phyloP scores from a whole-genome alignment of 768 basidiomycete species.

The Trametes cubensis region DNA sequence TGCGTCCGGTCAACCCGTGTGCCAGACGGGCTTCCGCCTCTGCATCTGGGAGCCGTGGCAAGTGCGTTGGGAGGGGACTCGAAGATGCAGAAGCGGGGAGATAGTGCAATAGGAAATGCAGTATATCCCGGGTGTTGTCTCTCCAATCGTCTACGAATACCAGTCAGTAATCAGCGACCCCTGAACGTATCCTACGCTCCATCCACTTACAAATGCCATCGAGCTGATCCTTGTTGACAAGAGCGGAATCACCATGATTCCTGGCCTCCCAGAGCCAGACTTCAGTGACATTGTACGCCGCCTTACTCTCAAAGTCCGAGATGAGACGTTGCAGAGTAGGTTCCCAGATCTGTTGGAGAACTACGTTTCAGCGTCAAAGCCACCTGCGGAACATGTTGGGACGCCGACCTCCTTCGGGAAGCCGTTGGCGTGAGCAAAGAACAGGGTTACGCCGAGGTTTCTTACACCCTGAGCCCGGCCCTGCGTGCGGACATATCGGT shows the following conservation, averaged over 20 bases:
- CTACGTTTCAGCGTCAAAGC: background rate
- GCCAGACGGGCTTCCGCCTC: conserved; percentile 46
- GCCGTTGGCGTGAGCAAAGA: conserved; percentile 85
- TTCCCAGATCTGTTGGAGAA: conserved; percentile 79
- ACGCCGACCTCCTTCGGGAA: conserved; percentile 76
- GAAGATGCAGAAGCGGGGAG: conserved; percentile 47
- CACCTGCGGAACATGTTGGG: background rate
- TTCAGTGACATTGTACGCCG: conserved; percentile 54
- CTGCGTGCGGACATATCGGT: conserved; percentile 60
- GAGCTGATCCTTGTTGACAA: conserved; percentile 62
- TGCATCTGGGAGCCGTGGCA: conserved; percentile 49
- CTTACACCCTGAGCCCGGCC: conserved; percentile 24
- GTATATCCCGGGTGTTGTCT: conserved; percentile 76
- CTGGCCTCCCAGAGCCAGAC: conserved; percentile 85
- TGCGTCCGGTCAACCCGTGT: conserved; percentile 54
- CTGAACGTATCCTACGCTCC: background rate
- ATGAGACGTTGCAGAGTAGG: conserved; percentile 61
- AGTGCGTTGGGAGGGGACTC: conserved; percentile 50
- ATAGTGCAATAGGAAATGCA: conserved; percentile 73
- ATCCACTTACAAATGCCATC: conserved; percentile 58
- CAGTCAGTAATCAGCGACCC: background rate
- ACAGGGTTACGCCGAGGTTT: conserved; percentile 58
- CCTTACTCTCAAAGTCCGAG: conserved; percentile 35
- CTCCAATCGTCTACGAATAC: conserved; percentile 66
- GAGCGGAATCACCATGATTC: conserved; percentile 83